A percentile compares a stretch with the other conserved stretches of the same genome.
Conservation (phyloP, 176 grass and related monocot species). For the Carex pumila region DNA sequence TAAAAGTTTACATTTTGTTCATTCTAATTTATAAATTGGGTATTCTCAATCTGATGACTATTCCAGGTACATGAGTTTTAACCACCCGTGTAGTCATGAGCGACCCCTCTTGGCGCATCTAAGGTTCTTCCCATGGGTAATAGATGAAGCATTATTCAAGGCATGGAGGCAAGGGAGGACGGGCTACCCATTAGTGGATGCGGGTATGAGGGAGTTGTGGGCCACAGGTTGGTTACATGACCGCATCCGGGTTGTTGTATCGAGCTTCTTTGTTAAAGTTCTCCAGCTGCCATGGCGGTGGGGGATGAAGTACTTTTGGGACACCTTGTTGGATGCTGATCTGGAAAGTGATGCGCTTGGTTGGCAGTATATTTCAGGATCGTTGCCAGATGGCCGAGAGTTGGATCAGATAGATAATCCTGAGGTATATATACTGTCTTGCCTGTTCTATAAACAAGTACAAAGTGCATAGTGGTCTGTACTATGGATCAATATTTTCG, state of each 20-base stretch:
- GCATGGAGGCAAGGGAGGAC: slow-evolving; percentile 90
- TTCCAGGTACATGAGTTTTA: slow-evolving; percentile 65
- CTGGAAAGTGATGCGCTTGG: slow-evolving; percentile 97
- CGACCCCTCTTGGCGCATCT: slow-evolving; percentile 74
- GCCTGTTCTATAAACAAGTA: not conserved
- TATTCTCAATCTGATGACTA: not conserved
- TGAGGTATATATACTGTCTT: slow-evolving; percentile 37
- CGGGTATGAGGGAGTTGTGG: slow-evolving; percentile 97
- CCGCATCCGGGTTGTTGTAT: slow-evolving; percentile 82
- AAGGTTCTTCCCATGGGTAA: slow-evolving; percentile 84
- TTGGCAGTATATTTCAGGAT: slow-evolving; percentile 94
- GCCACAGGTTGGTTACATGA: slow-evolving; percentile 96
- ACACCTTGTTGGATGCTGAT: slow-evolving; percentile 94
- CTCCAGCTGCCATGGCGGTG: slow-evolving; percentile 93
- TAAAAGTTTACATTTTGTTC: not conserved
- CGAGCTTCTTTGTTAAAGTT: slow-evolving; percentile 96
- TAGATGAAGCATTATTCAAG: slow-evolving; percentile 73
- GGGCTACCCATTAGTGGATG: slow-evolving; percentile 90
- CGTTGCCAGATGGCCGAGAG: slow-evolving; percentile 83
- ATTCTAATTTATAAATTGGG: not conserved
- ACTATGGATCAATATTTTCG: too few species aligned
- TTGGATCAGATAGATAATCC: slow-evolving; percentile 95
- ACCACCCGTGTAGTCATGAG: slow-evolving; percentile 85
- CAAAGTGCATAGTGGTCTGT: too few species aligned
- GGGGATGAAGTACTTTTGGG: slow-evolving; percentile 99